Evolutionary conservation across 352 stramenopile genomes (phyloP).

Genomic region (Phytophthora pluvialis): DNA sequence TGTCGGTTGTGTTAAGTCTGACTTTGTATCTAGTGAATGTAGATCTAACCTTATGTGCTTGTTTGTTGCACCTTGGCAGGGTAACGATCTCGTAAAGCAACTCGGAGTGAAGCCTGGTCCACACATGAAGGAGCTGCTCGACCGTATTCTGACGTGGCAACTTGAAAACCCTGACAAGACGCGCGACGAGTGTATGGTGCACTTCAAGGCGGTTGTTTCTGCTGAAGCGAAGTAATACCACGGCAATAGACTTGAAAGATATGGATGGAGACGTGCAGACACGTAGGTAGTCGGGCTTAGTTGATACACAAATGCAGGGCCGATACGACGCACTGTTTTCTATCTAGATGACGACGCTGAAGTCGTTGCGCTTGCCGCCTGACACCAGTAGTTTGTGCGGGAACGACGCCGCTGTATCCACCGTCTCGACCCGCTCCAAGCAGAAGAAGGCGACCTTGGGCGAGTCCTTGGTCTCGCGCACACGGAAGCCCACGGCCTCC

Average conservation of each 20-base stretch:
- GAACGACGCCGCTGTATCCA: slow-evolving; percentile 41
- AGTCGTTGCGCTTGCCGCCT: slow-evolving; percentile 70
- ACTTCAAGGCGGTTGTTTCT: slow-evolving; percentile 41
- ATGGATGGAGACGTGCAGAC: slow-evolving; percentile 5
- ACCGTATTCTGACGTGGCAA: slow-evolving; percentile 69
- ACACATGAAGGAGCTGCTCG: slow-evolving; percentile 61
- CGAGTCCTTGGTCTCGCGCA: slow-evolving; percentile 79
- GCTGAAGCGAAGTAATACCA: slow-evolving; percentile 15
- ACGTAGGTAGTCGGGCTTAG: slow-evolving; percentile 26
- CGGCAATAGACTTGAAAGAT: slow-evolving; percentile 13
- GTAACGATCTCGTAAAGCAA: slow-evolving; percentile 73
- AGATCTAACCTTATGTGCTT: slow-evolving; percentile 8
- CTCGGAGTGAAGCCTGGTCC: slow-evolving; percentile 65
- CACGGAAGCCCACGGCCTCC: slow-evolving; percentile 67
- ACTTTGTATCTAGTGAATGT: background rate
- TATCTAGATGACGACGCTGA: slow-evolving; percentile 69
- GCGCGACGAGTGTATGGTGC: slow-evolving; percentile 59
- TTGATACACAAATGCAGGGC: slow-evolving; percentile 30
- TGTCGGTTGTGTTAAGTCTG: slow-evolving; percentile 37
- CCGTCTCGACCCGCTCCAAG: slow-evolving; percentile 54
- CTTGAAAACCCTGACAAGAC: slow-evolving; percentile 54
- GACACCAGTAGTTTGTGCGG: slow-evolving; percentile 53
- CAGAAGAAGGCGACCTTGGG: slow-evolving; percentile 87
- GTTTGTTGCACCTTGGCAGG: slow-evolving; percentile 39
- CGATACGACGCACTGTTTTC: slow-evolving; percentile 11